Evolutionary conservation across 805 yeast species (phyloP), one percentile per base, ranked within the genome.

Genomic region (Nematodospora valgi): DNA sequence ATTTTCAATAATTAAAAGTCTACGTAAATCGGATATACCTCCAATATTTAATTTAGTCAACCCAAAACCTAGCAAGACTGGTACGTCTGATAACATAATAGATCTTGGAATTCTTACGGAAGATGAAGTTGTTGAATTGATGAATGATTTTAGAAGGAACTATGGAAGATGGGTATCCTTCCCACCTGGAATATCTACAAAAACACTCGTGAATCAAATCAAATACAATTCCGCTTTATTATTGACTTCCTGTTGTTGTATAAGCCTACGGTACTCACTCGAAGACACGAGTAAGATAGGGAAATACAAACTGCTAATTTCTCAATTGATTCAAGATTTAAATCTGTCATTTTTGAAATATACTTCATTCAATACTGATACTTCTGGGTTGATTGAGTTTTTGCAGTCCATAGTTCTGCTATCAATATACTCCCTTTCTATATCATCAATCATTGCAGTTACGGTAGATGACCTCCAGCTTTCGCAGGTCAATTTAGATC

Each of bases 101-200:
- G 19, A 32, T 2, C 47, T 72, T 17, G 75, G 76, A 1, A 56
- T 82, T 4, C 47, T 85, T 11, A 48, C 75, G 1, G 47, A 64
- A 26, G 54, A 58, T 3, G 78, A 80, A 44, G 76, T 77, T 0
- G 45, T 69, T 5, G 62, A 64, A 12, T 55, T 83, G 25, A 57
- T 84, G 44, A 68, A 67, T 35, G 73, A 72, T 30, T 85, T 84
- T 51, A 62, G 82, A 27, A 74, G 78, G 32, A 70, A 82, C 47
- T 84, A 80, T 49, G 86, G 88, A 4, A 68, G 86, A 20, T 85
- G 94, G 94, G 78, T 82, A 3, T 76, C 84, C 35, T 76, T 84
- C 33, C 87, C 89, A 0, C 70, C 71, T 20, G 62, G 61, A 10
- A 49, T 72, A 23, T 51, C 78, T 4, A 68, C 80, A 0, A 70